phyloP scores from a whole-genome alignment of 1,284 basidiomycete genomes.

The Mycena citricolor region DNA sequence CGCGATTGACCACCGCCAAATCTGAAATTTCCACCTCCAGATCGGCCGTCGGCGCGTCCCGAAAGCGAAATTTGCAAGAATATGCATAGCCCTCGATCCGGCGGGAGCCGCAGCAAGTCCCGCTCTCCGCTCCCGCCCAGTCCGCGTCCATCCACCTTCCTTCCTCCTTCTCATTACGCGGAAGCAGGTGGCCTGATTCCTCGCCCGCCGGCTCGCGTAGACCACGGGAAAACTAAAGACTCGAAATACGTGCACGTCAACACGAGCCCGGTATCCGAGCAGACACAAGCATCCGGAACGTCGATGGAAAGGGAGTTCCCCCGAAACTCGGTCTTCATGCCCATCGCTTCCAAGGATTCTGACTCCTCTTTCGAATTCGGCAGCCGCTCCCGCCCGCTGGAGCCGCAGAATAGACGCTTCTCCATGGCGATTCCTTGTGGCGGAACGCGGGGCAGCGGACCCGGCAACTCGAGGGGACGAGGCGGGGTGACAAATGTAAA shows the following conservation, averaged over 20 bases:
- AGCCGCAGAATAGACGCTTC: conserved; percentile 19
- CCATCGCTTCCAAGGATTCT: conserved; percentile 29
- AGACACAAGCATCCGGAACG: conserved; percentile 8
- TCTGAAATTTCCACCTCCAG: too few species aligned
- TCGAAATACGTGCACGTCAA: conserved; percentile 4
- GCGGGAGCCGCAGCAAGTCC: conserved; percentile 24
- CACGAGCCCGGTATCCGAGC: conserved; percentile 1
- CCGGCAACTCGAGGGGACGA: conserved; percentile 23
- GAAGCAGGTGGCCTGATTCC: conserved; percentile 50
- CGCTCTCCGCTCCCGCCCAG: conserved; percentile 30
- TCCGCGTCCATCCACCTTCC: conserved; percentile 36
- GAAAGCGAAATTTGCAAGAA: too few species aligned
- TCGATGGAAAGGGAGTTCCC: conserved; percentile 12
- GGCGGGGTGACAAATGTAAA: too few species aligned
- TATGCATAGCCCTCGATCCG: too few species aligned
- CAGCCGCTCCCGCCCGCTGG: conserved; percentile 14
- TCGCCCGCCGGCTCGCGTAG: conserved; percentile 1
- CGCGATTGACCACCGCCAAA: too few species aligned
- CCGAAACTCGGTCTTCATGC: conserved; percentile 26
- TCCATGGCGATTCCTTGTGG: conserved; percentile 20
- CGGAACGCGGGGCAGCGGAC: conserved; percentile 12
- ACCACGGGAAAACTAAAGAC: conserved; percentile 1
- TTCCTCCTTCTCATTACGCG: conserved; percentile 66
- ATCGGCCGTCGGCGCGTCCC: too few species aligned
- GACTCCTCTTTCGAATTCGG: conserved; percentile 35